Evolutionary conservation across 83 land plant species (phyloP), one percentile per base, ranked within the genome.

Genomic region (Thuja plicata): DNA sequence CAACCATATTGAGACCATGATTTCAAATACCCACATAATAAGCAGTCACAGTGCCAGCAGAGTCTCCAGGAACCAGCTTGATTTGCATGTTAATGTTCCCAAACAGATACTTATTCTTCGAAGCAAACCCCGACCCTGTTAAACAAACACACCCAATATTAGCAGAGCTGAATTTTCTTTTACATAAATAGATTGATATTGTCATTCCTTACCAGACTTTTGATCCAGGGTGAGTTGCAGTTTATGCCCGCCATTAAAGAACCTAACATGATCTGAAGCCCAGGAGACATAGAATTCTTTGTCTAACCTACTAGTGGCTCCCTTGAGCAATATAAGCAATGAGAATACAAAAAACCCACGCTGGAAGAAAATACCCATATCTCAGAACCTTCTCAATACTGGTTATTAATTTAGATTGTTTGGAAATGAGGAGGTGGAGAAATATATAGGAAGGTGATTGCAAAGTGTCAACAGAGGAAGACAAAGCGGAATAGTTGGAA

Each of bases 231-330:
- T 16, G 17, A 94, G 93, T 16, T 91, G 89, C 85, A 90, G 74
- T 55, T 91, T 89, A 24, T 84, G 66, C 35, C 93, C 92, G 8
- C 91, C 90, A 83, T 91, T 89, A 55, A 86, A 46, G 91, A 88
- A 92, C 55, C 86, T 89, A 38, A 91, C 91, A 71, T 92, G 93
- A 40, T 92, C 92, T 73, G 78, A 48, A 86, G 93, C 93, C 93
- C 95, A 94, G 8, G 95, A 40, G 8, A 87, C 83, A 62, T 10
- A 41, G 46, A 60, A 87, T 1, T 87, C 48, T 24, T 43, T 41
- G 17, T 87, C 88, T 3, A 87, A 35, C 6, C 41, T 27, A 45
- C 85, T 34, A 5, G 5, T 15, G 52, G 35, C 52, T 46, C 55
- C 12, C 13, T 12, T 12, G 15, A 82, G 4, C n/a, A n/a, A 17